Evolutionary conservation across 352 stramenopile species (phyloP), one percentile per base, ranked within the genome.

Genomic region (Phytophthora hybrid): DNA sequence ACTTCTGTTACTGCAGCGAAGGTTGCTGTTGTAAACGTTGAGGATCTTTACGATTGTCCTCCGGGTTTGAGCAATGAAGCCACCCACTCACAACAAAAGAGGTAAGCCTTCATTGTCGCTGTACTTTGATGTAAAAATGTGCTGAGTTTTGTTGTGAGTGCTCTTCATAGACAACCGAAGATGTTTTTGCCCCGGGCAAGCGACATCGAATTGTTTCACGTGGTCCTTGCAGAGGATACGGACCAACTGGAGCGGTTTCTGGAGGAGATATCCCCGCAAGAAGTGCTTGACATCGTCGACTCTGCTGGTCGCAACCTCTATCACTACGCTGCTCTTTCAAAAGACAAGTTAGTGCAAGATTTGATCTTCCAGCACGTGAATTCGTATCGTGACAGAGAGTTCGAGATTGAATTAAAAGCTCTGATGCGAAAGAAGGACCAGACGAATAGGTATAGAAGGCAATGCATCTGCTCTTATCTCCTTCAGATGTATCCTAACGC

Each of bases 261-360:
- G 7, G 7, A 49, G 1, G n/a, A 75, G 4, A 63, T 64, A 41
- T 73, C 73, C 0, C 80, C 81, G 9, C 52, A 66, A 51, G 63
- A 88, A 41, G 52, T 85, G 11, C 46, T 88, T 9, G 23, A 44
- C 3, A 66, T 87, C 26, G 64, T 80, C 7, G 81, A 91, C 34
- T 19, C 41, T 2, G 41, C 58, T 1, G 57, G 73, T 31, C 78
- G 79, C 9, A 77, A 69, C 1, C 53, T 86, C 6, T 91, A 89
- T 29, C 83, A 91, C 60, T 91, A 91, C 57, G 83, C 76, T 5
- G 73, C 75, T 11, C 65, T 91, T n/a, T 80, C 67, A 3, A 66
- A 49, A 11, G 41, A 59, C 10, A 70, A 69, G 7, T 7, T 11
- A 6, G 46, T 74, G 16, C 63, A 65, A 21, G 55, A 77, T 4